Evolutionary conservation across 176 grass and related monocot genomes (phyloP).

Genomic region (Cenchrus purpureus): DNA sequence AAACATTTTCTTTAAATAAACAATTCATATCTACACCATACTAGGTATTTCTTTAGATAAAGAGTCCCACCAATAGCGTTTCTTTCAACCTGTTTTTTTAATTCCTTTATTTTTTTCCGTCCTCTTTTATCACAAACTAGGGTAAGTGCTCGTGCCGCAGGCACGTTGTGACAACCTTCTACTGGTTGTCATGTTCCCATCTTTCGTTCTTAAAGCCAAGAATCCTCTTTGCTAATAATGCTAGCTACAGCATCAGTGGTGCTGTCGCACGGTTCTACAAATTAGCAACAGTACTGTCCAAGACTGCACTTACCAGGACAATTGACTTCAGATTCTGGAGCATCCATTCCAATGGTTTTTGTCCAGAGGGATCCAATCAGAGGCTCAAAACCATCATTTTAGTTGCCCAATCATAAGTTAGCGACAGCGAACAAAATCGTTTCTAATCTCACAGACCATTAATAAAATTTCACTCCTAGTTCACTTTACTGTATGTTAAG

Average conservation of each 20-base stretch:
- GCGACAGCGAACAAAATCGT: slow-evolving; percentile 24
- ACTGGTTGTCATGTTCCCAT: neutral
- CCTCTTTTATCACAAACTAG: no score
- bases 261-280: slow-evolving; percentile 28
- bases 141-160: no score
- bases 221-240: slow-evolving; percentile 27
- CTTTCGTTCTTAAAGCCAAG: neutral
- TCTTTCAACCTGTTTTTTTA: no score
- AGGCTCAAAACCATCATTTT: slow-evolving; percentile 32
- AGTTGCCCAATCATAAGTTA: slow-evolving; percentile 26
- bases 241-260: slow-evolving; percentile 7
- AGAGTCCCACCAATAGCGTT: no score
- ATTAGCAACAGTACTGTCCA: slow-evolving; percentile 29
- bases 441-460: neutral
- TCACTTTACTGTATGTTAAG: slow-evolving; percentile 1
- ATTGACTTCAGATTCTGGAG: slow-evolving; percentile 42
- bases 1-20: no score
- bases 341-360: slow-evolving; percentile 45
- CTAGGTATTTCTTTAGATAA: no score
- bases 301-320: slow-evolving; percentile 36
- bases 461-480: neutral
- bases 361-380: slow-evolving; percentile 50
- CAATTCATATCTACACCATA: no score
- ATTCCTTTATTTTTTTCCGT: no score
- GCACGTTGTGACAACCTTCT: neutral